These are phyloP conservation scores for Cymbomonas tetramitiformis DNA, from an alignment of 139 green algal species.

Conservation along the genomic window DNA sequence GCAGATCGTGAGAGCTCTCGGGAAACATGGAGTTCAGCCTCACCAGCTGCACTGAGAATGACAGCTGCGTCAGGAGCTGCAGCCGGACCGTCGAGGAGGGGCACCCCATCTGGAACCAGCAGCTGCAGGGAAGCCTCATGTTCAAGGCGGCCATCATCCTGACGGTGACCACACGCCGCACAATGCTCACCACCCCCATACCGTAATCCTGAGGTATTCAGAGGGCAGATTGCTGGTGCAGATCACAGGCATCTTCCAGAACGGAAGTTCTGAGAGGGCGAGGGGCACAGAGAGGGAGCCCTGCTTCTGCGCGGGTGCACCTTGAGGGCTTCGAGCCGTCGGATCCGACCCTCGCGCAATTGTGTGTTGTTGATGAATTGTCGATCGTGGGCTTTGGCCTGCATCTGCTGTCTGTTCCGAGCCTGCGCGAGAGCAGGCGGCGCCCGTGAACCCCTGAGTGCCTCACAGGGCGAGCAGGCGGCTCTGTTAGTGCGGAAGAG, in stretches of 20 bases:
- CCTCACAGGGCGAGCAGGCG: no score
- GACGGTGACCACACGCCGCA: not conserved
- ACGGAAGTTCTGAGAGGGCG: not conserved
- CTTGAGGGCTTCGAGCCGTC: not conserved
- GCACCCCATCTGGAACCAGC: constrained; percentile 12
- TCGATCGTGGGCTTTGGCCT: not conserved
- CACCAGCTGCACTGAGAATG: no score
- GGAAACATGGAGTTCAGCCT: no score
- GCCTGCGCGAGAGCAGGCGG: no score
- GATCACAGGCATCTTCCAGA: not conserved
- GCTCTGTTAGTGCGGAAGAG: no score
- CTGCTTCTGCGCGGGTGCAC: not conserved
- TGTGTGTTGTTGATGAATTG: not conserved
- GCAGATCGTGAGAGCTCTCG: no score
- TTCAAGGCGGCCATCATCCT: not conserved
- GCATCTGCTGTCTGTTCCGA: not conserved
- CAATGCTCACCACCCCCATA: no score
- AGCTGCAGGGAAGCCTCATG: not conserved
- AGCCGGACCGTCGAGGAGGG: no score
- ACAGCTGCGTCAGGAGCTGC: no score
- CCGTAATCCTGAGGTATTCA: no score
- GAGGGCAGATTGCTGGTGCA: not conserved
- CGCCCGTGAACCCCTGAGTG: no score
- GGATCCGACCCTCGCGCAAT: not conserved
- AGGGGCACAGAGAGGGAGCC: not conserved